Evolutionary conservation across 768 basidiomycete genomes (phyloP), one percentile per base, ranked within the genome.

Genomic region (Hortiboletus campestris): DNA sequence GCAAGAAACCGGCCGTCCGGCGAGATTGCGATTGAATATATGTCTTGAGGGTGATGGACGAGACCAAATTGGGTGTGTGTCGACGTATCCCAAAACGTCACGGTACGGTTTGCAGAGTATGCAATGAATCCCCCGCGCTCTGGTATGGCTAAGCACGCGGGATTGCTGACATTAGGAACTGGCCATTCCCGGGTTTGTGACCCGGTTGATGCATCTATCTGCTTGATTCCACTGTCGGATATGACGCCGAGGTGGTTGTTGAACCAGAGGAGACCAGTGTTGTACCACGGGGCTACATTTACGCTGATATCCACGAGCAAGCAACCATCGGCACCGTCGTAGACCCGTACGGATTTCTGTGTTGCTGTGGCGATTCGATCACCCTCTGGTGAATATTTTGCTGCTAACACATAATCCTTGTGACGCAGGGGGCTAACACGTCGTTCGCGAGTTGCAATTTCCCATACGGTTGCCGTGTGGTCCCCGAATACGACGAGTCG

Each of bases 41-140:
- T 36, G 11, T 19, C 32, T 1, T 40, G n/a, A 16, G 12, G 1
- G 2, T 44, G 50, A 17, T 39, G 16, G 2, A 46, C 7, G 28
- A 42, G 2, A 34, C 41, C 19, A 0, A 59, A 19, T 6, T 48
- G 41, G 32, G 31, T 17, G 19, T 22, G 43, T 12, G 49, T 60
- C 46, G 38, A 48, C 3, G 38, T 31, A n/a, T 35, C 36, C 57
- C 51, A 61, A 12, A 61, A 51, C 7, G n/a, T 46, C 16, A 51
- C n/a, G 0, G 17, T 13, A 3, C 13, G 19, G 0, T 22, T 3
- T 17, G 47, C 8, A 22, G 40, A 28, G 16, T 17, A 53, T 10
- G 29, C 47, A 9, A 61, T 44, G 29, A 53, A 49, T 16, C 17
- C 16, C 13, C 42, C n/a, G 2, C 40, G 17, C 1, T 28, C 9